Evolutionary conservation across 768 basidiomycete species (phyloP).

Genomic region (Daedaleopsis sinensis): DNA sequence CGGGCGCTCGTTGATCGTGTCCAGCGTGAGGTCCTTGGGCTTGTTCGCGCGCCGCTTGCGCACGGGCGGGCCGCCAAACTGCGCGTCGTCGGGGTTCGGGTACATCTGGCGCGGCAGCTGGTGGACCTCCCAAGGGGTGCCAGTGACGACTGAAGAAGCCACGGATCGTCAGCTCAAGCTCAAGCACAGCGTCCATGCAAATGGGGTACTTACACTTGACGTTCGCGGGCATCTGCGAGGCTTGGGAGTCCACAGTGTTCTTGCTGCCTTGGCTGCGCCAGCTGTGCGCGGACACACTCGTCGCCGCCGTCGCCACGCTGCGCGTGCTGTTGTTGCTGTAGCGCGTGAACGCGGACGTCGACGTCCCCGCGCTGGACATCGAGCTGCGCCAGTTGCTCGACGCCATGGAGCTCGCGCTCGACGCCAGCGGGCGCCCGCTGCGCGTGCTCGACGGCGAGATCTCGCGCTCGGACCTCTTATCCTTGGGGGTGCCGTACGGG

Average conservation of each 20-base stretch:
- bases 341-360: constrained; percentile 70
- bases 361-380: constrained; percentile 57
- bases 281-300: constrained; percentile 73
- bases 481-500: constrained; percentile 1
- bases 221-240: constrained; percentile 46
- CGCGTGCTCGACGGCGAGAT: constrained; percentile 61
- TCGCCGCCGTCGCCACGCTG: constrained; percentile 80
- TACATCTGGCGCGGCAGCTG: constrained; percentile 70
- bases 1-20: constrained; percentile 78
- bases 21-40: constrained; percentile 65
- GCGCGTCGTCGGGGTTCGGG: constrained; percentile 61
- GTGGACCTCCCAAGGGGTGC: constrained; percentile 75
- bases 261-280: constrained; percentile 55
- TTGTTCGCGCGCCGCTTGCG: constrained; percentile 63
- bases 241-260: constrained; percentile 14
- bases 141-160: constrained; percentile 64
- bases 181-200: constrained; percentile 5
- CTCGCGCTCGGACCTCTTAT: constrained; percentile 28
- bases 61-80: constrained; percentile 56
- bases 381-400: constrained; percentile 83
- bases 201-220: constrained; percentile 70
- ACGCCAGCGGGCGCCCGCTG: constrained; percentile 52
- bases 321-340: constrained; percentile 72
- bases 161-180: constrained; percentile 1
- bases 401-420: constrained; percentile 62